phyloP scores from a whole-genome alignment of 306 rosid genomes.

The Lathyrus oleraceus region DNA sequence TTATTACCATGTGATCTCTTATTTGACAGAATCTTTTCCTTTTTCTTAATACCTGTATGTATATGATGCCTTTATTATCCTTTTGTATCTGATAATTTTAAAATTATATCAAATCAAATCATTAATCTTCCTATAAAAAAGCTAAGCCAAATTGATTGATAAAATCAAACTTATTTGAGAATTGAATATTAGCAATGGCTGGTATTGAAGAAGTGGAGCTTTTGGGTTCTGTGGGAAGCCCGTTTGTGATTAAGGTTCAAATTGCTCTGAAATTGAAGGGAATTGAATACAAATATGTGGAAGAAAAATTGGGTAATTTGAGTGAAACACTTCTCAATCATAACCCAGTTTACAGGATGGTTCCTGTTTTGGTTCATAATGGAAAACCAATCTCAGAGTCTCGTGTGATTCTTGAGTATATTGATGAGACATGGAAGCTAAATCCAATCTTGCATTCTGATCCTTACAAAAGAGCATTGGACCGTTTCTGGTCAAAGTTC shows the following conservation, averaged over 20 bases:
- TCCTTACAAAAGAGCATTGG: constrained; percentile 47
- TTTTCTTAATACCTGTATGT: too few species aligned
- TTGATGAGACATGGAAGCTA: constrained; percentile 50
- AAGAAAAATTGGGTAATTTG: constrained; percentile 45
- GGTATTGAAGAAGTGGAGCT: constrained; percentile 29
- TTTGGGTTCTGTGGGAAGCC: constrained; percentile 50
- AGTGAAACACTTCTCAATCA: constrained; percentile 46
- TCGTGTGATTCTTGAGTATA: constrained; percentile 53
- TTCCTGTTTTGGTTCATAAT: constrained; percentile 52
- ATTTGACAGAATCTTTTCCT: not conserved
- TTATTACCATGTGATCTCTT: not conserved
- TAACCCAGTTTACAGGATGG: constrained; percentile 61
- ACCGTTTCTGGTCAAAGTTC: constrained; percentile 71
- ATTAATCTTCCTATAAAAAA: not conserved
- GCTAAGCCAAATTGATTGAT: not conserved
- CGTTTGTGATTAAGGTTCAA: constrained; percentile 44
- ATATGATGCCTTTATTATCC: too few species aligned
- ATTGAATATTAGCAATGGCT: constrained; percentile 13
- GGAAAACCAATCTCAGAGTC: constrained; percentile 60
- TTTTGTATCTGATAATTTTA: too few species aligned
- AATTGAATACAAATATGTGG: constrained; percentile 43
- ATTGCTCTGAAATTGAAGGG: constrained; percentile 62
- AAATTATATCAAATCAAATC: not conserved
- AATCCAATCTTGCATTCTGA: constrained; percentile 49
- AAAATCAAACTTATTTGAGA: not conserved